phyloP scores from a whole-genome alignment of 768 basidiomycete genomes.

The Gloeophyllum trabeum region DNA sequence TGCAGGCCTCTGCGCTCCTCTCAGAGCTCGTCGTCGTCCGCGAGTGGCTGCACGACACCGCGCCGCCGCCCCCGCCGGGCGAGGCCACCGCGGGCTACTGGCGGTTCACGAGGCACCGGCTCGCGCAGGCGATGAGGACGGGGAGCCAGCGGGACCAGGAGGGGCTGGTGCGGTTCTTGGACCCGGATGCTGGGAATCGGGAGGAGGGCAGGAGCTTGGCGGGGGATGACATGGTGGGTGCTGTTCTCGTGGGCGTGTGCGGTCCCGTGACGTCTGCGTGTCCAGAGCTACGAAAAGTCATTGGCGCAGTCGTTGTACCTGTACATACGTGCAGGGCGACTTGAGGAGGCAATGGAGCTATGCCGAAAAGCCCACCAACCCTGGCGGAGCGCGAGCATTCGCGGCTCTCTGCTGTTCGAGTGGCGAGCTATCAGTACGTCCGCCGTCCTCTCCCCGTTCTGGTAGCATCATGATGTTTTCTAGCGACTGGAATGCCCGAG shows the following conservation, averaged over 20 bases:
- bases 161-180: conserved; percentile 55
- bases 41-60: conserved; percentile 83
- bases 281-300: conserved; percentile 70
- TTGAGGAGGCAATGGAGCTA: conserved; percentile 76
- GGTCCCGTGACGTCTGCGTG: not conserved
- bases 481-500: conserved; percentile 36
- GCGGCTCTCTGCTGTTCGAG: conserved; percentile 68
- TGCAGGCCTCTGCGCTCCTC: conserved; percentile 56
- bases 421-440: conserved; percentile 63
- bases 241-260: not conserved
- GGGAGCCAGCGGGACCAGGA: conserved; percentile 28
- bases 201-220: conserved; percentile 50
- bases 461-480: not conserved
- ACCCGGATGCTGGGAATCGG: conserved; percentile 69
- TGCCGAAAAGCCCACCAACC: conserved; percentile 79
- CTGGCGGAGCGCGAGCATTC: conserved; percentile 86
- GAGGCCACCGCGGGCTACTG: conserved; percentile 78
- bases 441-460: conserved; percentile 1
- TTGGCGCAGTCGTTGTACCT: conserved; percentile 70
- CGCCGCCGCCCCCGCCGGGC: conserved; percentile 44
- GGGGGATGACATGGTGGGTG: conserved; percentile 67
- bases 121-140: conserved; percentile 53
- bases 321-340: conserved; percentile 72
- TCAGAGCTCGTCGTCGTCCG: conserved; percentile 70
- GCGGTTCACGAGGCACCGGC: conserved; percentile 68